Evolutionary conservation across 345 rosid species (phyloP).

Genomic region (Limnanthes douglasii): DNA sequence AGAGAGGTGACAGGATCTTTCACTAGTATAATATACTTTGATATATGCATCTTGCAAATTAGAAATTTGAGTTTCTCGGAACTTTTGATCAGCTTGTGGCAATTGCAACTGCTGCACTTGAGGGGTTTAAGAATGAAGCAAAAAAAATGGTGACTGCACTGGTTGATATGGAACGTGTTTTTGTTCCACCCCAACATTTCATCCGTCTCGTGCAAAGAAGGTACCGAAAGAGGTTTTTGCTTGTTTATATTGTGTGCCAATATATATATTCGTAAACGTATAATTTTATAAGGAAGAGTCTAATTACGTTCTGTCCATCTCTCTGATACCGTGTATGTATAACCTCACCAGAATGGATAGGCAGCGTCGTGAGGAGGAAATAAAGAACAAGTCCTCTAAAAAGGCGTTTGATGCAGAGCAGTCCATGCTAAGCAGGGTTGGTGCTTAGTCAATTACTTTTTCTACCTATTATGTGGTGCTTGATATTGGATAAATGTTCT

Average conservation of each 20-base stretch:
- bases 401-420: constrained; percentile 78
- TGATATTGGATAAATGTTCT: neutral
- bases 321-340: neutral
- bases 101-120: constrained; percentile 62
- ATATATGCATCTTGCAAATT: neutral
- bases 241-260: too few species aligned
- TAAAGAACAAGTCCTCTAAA: constrained; percentile 65
- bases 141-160: constrained; percentile 70
- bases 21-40: neutral
- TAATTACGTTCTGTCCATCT: too few species aligned
- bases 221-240: constrained; percentile 15
- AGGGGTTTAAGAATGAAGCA: constrained; percentile 64
- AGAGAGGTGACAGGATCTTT: constrained; percentile 44
- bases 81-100: constrained; percentile 35
- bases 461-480: neutral
- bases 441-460: constrained; percentile 8
- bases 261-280: too few species aligned
- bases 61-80: neutral
- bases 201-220: constrained; percentile 71
- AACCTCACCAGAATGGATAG: constrained; percentile 67
- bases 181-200: constrained; percentile 82
- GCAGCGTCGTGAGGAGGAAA: constrained; percentile 93
- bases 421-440: constrained; percentile 55
- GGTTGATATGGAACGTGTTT: constrained; percentile 80
- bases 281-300: too few species aligned